Evolutionary conservation across 371 early-diverging fungal species (phyloP), one percentile per base, ranked within the genome.

Genomic region (Batkoa obscura): DNA sequence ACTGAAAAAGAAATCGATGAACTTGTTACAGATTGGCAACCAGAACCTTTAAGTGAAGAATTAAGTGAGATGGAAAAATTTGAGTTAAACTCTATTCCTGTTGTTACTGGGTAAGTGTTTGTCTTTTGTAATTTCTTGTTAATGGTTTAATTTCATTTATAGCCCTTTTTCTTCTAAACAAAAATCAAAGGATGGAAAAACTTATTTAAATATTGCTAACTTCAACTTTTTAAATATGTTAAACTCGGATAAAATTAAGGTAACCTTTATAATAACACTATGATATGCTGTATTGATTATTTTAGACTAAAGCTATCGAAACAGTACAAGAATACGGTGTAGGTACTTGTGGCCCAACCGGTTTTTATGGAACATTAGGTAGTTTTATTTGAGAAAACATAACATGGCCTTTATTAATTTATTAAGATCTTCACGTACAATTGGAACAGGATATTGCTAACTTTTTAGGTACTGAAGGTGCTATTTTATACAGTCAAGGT

Each of bases 301-400:
- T 55, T 50, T 65, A 80, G 72, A 78, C 88, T 51, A 87, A 82
- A 61, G 90, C 96, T 13, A 75, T 90, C 51, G 75, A 76, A 12
- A 90, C 89, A 2, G 79, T 99, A 38, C 80, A 81, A 60, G 83
- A 88, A 55, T 98, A 99, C 68, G 99, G 99, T 55, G 95, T 99
- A 35, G 99, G 99, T 23, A 86, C 98, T 1, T 99, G 99, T 66
- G 94, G 90, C 10, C 99, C 99, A 3, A 88, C 95, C 2, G 99
- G 99, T n/a, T 99, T 99, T 68, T 99, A 99, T 68, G 99, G 99
- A 56, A 99, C 99, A 3, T 66, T 93, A 39, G 80, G 73, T 74
- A 64, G 52, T 33, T 56, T 41, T 3, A 39, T 8, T 33, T n/a
- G 8, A 15, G 32, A 3, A 36, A 23, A n/a, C 15, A 17, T 9